These are phyloP conservation scores for Leccinum subgranulosum DNA, from an alignment of 768 basidiomycete species.

Conservation along the genomic window DNA sequence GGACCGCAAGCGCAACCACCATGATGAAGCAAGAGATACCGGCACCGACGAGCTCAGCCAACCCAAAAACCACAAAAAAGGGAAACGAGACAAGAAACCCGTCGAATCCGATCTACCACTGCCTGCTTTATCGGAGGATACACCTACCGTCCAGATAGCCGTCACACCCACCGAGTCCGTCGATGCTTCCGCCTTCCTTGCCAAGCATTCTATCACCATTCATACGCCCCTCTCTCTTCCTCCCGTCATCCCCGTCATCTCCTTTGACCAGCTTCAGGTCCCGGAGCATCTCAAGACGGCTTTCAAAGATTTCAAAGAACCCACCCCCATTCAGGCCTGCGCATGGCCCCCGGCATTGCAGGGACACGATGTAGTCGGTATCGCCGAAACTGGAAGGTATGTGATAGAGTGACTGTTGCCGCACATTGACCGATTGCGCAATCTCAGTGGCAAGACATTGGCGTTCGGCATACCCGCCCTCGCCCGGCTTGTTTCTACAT, in stretches of 20 bases:
- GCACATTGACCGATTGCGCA: slow-evolving; percentile 1
- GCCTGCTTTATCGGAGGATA: neutral
- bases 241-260: slow-evolving; percentile 60
- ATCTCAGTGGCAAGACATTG: slow-evolving; percentile 84
- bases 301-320: slow-evolving; percentile 73
- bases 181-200: slow-evolving; percentile 63
- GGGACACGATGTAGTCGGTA: slow-evolving; percentile 87
- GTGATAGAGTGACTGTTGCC: slow-evolving; percentile 5
- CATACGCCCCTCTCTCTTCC: slow-evolving; percentile 46
- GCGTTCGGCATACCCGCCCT: slow-evolving; percentile 94
- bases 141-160: slow-evolving; percentile 20
- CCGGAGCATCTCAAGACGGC: slow-evolving; percentile 57
- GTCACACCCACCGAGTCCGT: slow-evolving; percentile 11
- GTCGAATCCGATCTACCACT: slow-evolving; percentile 1
- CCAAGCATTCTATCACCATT: slow-evolving; percentile 72
- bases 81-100: slow-evolving; percentile 15
- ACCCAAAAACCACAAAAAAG: slow-evolving; percentile 28
- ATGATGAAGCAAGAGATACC: neutral
- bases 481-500: slow-evolving; percentile 51
- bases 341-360: slow-evolving; percentile 87
- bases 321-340: slow-evolving; percentile 94
- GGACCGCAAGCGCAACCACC: slow-evolving; percentile 26
- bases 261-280: slow-evolving; percentile 72
- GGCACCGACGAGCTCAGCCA: slow-evolving; percentile 6
- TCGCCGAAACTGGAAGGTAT: slow-evolving; percentile 92